Evolutionary conservation across 495 filamentous ascomycete species (phyloP).

Genomic region (Hypoxylon subgilvum): DNA sequence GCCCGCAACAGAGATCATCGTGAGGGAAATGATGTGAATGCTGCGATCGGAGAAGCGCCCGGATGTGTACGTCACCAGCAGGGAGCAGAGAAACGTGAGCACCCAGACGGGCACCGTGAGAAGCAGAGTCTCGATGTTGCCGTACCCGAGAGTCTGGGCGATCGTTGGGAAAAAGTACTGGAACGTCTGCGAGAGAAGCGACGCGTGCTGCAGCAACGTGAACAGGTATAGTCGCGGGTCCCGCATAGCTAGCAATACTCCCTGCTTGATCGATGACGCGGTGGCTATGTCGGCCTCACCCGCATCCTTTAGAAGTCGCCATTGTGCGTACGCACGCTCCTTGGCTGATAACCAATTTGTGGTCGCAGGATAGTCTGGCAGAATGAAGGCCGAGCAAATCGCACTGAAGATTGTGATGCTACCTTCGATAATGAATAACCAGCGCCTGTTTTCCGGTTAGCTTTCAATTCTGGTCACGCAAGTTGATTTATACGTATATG

Average conservation of each 20-base stretch:
- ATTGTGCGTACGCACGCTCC: slow-evolving; percentile 49
- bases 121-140: slow-evolving; percentile 56
- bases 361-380: slow-evolving; percentile 54
- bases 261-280: slow-evolving; percentile 42
- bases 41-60: slow-evolving; percentile 50
- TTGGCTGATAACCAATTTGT: slow-evolving; percentile 52
- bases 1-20: slow-evolving; percentile 54
- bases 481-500: not conserved
- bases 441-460: slow-evolving; percentile 19
- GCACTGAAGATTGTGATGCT: slow-evolving; percentile 50
- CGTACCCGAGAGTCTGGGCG: slow-evolving; percentile 59
- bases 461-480: not conserved
- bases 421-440: slow-evolving; percentile 53
- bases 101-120: slow-evolving; percentile 60
- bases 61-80: slow-evolving; percentile 48
- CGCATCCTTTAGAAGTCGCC: slow-evolving; percentile 50
- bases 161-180: slow-evolving; percentile 64
- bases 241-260: slow-evolving; percentile 46
- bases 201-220: slow-evolving; percentile 53
- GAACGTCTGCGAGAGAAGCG: slow-evolving; percentile 50
- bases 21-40: slow-evolving; percentile 52
- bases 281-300: slow-evolving; percentile 45
- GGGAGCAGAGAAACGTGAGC: slow-evolving; percentile 42
- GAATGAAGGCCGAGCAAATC: slow-evolving; percentile 42
- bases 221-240: slow-evolving; percentile 55